Conservation (phyloP, 1,139 yeast species). For the Wickerhamiella infanticola region DNA sequence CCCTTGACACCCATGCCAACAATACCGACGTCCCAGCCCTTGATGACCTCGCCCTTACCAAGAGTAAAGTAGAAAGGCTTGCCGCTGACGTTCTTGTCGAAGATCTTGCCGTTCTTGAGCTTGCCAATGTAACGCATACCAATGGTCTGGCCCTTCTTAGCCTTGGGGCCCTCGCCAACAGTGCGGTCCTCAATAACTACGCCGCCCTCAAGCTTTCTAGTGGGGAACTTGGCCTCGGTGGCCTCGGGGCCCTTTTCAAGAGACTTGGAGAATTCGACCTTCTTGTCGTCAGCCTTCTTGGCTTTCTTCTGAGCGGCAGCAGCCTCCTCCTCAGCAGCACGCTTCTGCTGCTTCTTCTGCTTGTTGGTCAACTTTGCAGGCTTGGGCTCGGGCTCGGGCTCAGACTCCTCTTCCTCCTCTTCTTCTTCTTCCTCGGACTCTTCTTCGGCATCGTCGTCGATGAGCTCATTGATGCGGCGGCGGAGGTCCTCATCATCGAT, state of each 20-base stretch:
- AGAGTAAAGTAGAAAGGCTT: conserved; percentile 83
- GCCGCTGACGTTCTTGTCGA: conserved; percentile 94
- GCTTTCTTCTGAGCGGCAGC: conserved; percentile 23
- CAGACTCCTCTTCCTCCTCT: conserved; percentile 2
- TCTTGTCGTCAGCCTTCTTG: conserved; percentile 38
- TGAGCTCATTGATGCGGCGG: conserved; percentile 25
- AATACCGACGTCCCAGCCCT: conserved; percentile 97
- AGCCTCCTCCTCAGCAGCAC: conserved; percentile 23
- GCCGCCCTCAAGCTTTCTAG: conserved; percentile 80
- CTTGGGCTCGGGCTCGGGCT: conserved; percentile 1
- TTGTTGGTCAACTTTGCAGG: conserved; percentile 3
- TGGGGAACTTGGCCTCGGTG: conserved; percentile 21
- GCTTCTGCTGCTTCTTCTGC: conserved; percentile 30
- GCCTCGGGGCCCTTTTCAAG: conserved; percentile 63
- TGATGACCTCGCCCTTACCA: conserved; percentile 97
- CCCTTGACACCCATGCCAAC: conserved; percentile 99
- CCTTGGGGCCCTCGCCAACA: conserved; percentile 71
- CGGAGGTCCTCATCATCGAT: conserved; percentile 31
- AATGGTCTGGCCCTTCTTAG: conserved; percentile 80
- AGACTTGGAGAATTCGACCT: conserved; percentile 76
- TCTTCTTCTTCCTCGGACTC: conserved; percentile 3
- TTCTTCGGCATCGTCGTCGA: conserved; percentile 19
- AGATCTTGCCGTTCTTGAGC: conserved; percentile 87
- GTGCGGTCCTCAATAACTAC: conserved; percentile 86
- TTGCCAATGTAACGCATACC: conserved; percentile 97